phyloP scores from a whole-genome alignment of 345 rosid species.

The Populus euphratica region DNA sequence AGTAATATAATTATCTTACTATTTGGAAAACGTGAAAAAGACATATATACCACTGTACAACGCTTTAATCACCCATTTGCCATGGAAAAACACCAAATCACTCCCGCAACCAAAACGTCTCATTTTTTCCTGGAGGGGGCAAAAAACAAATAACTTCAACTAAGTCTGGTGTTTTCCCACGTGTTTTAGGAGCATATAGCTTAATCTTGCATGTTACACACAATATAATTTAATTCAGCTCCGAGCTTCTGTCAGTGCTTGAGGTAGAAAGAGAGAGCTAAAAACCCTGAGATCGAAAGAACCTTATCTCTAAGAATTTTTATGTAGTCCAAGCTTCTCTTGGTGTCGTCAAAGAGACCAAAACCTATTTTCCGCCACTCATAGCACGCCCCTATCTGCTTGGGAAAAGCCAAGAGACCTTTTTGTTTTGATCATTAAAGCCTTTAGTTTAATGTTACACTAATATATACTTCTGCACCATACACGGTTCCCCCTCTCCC shows the following conservation, averaged over 20 bases:
- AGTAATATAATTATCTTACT: too few species aligned
- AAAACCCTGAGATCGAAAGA: neutral
- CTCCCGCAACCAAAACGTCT: too few species aligned
- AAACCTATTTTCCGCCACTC: slow-evolving; percentile 58
- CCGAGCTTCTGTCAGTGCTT: neutral
- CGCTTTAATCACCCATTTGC: too few species aligned
- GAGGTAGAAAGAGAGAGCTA: neutral
- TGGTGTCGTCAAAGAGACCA: slow-evolving; percentile 38
- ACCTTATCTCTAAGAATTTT: slow-evolving; percentile 32
- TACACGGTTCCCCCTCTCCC: neutral
- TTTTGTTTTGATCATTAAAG: slow-evolving; percentile 8
- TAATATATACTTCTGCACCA: slow-evolving; percentile 1
- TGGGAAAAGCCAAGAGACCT: slow-evolving; percentile 50
- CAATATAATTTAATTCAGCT: neutral
- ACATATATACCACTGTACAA: too few species aligned
- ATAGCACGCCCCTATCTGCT: slow-evolving; percentile 70
- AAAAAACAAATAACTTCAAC: too few species aligned
- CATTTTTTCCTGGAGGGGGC: too few species aligned
- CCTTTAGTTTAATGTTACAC: neutral
- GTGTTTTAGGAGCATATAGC: neutral
- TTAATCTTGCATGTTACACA: neutral
- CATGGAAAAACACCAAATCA: too few species aligned
- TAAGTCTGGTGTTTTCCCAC: too few species aligned
- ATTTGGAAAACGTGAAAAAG: too few species aligned
- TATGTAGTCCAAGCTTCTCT: slow-evolving; percentile 32